Evolutionary conservation across 2,329 filamentous ascomycete genomes (phyloP).

Genomic region (Penicillium sp.): DNA sequence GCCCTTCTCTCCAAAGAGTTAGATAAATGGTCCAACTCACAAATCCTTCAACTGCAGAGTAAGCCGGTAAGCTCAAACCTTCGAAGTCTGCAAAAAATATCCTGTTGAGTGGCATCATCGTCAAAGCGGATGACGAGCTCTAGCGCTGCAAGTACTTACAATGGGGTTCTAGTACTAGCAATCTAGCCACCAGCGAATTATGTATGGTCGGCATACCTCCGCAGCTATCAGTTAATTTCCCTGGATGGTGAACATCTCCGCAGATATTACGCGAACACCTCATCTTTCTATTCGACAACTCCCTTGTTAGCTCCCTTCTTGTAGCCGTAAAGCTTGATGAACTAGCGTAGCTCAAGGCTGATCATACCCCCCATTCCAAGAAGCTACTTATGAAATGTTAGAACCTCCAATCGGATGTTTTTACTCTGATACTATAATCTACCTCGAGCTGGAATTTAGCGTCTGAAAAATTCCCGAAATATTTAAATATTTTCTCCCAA

Average conservation of each 20-base stretch:
- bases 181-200: neutral
- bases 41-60: no score
- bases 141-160: neutral
- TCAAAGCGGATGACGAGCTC: conserved; percentile 17
- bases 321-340: neutral
- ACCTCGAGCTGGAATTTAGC: neutral
- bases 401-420: no score
- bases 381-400: neutral
- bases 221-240: neutral
- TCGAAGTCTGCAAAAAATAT: no score
- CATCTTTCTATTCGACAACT: conserved; percentile 6
- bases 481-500: neutral
- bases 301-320: neutral
- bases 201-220: neutral
- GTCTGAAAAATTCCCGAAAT: neutral
- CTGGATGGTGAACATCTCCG: conserved; percentile 4
- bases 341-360: neutral
- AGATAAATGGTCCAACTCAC: no score
- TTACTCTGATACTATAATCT: neutral
- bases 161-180: conserved; percentile 4
- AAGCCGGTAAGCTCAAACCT: no score
- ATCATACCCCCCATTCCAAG: neutral
- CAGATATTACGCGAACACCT: conserved; percentile 18
- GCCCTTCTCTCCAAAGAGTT: no score
- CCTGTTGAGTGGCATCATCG: conserved; percentile 12